phyloP scores from a whole-genome alignment of 2,329 filamentous ascomycete genomes.

The Bipolaris bicolor region DNA sequence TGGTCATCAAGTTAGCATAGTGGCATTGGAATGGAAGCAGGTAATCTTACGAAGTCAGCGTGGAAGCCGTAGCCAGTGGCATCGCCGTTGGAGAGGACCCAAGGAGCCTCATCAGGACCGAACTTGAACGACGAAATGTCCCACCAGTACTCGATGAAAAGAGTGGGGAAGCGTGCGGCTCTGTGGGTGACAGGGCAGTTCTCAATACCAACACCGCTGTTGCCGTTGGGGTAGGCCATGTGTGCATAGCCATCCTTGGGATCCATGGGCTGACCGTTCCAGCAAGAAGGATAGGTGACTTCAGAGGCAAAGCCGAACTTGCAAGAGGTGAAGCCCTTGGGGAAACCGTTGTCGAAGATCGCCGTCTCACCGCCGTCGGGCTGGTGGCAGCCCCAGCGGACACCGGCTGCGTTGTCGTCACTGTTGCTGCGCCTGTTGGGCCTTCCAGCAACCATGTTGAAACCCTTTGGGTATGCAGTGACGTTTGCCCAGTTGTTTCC shows the following conservation, averaged over 20 bases:
- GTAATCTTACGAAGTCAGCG: conserved; percentile 40
- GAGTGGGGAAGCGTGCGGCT: conserved; percentile 44
- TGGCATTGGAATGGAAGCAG: no score
- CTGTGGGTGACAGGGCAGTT: conserved; percentile 43
- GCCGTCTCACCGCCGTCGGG: conserved; percentile 30
- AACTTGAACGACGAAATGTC: conserved; percentile 46
- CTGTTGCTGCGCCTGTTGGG: conserved; percentile 40
- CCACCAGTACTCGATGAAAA: conserved; percentile 52
- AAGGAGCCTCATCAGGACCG: conserved; percentile 37
- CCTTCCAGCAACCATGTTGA: conserved; percentile 47
- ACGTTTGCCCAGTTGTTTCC: conserved; percentile 43
- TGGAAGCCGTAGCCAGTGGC: conserved; percentile 48
- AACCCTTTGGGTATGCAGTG: conserved; percentile 45
- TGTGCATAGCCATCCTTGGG: conserved; percentile 42
- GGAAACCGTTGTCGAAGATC: conserved; percentile 43
- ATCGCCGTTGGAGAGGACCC: conserved; percentile 47
- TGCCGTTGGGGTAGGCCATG: conserved; percentile 49
- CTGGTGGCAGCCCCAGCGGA: conserved; percentile 44
- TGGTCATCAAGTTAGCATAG: background rate
- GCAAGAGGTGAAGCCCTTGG: conserved; percentile 47
- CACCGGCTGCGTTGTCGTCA: conserved; percentile 36
- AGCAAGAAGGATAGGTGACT: conserved; percentile 48
- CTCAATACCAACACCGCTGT: conserved; percentile 36
- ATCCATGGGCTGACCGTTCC: conserved; percentile 46
- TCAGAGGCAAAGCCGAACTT: conserved; percentile 44